Evolutionary conservation across 2,329 filamentous ascomycete genomes (phyloP).

Genomic region (Xylaria hypoxylon): DNA sequence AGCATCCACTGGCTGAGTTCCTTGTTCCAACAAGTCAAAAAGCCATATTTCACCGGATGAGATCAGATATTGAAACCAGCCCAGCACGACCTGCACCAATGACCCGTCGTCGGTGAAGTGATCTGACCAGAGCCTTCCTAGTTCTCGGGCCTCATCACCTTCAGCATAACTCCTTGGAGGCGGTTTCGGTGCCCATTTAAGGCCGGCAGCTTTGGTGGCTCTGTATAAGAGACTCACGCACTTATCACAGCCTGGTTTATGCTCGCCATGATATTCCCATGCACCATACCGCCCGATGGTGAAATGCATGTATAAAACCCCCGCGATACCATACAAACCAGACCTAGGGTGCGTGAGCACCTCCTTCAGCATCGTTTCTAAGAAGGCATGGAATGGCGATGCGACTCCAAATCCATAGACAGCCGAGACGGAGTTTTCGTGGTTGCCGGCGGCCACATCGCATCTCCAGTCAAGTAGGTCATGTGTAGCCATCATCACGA

Average conservation of each 20-base stretch:
- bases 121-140: slow-evolving; percentile 31
- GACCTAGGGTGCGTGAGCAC: slow-evolving; percentile 21
- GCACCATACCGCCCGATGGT: slow-evolving; percentile 28
- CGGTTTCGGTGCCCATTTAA: slow-evolving; percentile 29
- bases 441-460: slow-evolving; percentile 31
- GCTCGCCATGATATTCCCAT: slow-evolving; percentile 34
- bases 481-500: slow-evolving; percentile 33
- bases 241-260: slow-evolving; percentile 23
- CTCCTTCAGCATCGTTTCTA: slow-evolving; percentile 33
- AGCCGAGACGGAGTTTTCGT: slow-evolving; percentile 34
- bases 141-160: slow-evolving; percentile 26
- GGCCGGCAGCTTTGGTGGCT: slow-evolving; percentile 28
- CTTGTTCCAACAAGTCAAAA: slow-evolving; percentile 31
- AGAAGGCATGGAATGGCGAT: slow-evolving; percentile 30
- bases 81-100: slow-evolving; percentile 24
- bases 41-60: slow-evolving; percentile 33
- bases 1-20: slow-evolving; percentile 26
- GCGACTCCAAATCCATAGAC: slow-evolving; percentile 29
- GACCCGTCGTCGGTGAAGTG: slow-evolving; percentile 31
- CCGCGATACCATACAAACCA: slow-evolving; percentile 30
- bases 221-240: slow-evolving; percentile 23
- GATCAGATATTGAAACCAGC: slow-evolving; percentile 37
- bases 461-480: slow-evolving; percentile 37
- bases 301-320: slow-evolving; percentile 32
- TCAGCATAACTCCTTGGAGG: slow-evolving; percentile 31